phyloP scores from a whole-genome alignment of 2,329 filamentous ascomycete species.

The Dothiorella sarmentorum region DNA sequence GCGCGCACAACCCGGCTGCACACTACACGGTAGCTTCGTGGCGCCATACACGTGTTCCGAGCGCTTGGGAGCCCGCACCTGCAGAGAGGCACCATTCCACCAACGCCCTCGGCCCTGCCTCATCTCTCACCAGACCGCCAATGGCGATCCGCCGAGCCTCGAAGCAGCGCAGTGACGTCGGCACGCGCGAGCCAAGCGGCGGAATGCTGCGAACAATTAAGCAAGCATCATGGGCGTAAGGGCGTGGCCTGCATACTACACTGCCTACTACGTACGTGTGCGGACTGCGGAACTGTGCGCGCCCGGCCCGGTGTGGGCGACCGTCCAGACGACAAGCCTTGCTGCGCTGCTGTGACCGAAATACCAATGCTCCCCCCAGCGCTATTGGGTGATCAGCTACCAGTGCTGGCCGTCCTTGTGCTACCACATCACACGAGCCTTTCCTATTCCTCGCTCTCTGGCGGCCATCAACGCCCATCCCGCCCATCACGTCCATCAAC shows the following conservation, averaged over 20 bases:
- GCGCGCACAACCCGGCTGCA: neutral
- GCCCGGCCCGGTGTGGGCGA: neutral
- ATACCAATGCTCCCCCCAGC: neutral
- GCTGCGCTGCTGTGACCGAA: neutral
- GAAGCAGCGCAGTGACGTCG: neutral
- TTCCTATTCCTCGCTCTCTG: constrained; percentile 14
- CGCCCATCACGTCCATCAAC: constrained; percentile 11
- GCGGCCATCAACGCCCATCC: constrained; percentile 13
- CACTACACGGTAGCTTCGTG: too few species aligned
- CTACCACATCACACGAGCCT: constrained; percentile 15
- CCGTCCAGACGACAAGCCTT: neutral
- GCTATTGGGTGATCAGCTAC: constrained; percentile 14
- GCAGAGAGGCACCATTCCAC: neutral
- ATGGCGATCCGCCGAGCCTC: constrained; percentile 13
- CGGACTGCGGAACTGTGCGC: neutral
- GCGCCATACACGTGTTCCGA: constrained; percentile 9
- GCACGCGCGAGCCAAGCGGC: constrained; percentile 4
- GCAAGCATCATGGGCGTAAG: constrained; percentile 9
- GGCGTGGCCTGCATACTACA: constrained; percentile 2
- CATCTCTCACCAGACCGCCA: constrained; percentile 16
- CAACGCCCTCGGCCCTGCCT: neutral
- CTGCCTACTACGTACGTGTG: too few species aligned
- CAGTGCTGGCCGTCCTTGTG: constrained; percentile 9
- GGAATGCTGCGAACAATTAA: constrained; percentile 12
- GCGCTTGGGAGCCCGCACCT: neutral